Evolutionary conservation across 352 stramenopile genomes (phyloP).

Genomic region (Phytophthora fragariae): DNA sequence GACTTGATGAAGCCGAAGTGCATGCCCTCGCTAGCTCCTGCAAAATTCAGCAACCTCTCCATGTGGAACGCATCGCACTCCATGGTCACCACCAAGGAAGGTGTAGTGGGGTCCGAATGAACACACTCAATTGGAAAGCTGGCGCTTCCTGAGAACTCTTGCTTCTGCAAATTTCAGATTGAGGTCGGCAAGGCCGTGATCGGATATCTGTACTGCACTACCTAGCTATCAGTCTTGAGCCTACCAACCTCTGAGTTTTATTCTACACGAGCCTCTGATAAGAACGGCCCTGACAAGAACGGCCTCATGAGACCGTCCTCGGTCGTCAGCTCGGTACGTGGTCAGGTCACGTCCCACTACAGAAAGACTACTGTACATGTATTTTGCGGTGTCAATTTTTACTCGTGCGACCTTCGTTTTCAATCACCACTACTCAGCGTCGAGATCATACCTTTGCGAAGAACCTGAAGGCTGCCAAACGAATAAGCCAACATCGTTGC

Average conservation of each 20-base stretch:
- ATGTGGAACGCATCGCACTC: background rate
- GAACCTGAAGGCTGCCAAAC: too few species aligned
- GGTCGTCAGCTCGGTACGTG: conserved; percentile 1
- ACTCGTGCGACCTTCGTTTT: too few species aligned
- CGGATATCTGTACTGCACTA: background rate
- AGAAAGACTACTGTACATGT: background rate
- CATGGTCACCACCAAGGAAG: background rate
- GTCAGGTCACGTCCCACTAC: conserved; percentile 15
- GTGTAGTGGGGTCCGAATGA: conserved; percentile 2
- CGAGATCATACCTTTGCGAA: too few species aligned
- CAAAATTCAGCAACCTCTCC: background rate
- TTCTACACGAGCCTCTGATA: background rate
- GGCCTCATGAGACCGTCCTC: background rate
- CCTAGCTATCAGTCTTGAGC: background rate
- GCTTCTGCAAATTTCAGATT: conserved; percentile 1
- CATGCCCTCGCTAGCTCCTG: background rate
- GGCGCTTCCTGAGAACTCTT: background rate
- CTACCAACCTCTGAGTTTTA: conserved; percentile 5
- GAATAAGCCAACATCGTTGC: too few species aligned
- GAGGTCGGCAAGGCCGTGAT: background rate
- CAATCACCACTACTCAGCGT: too few species aligned
- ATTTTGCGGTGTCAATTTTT: too few species aligned
- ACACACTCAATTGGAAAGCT: background rate
- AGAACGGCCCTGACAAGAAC: too few species aligned
- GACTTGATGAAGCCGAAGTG: conserved; percentile 7